These are phyloP conservation scores for Fusarium virguliforme DNA, from an alignment of 2,329 filamentous ascomycete genomes.

Conservation along the genomic window DNA sequence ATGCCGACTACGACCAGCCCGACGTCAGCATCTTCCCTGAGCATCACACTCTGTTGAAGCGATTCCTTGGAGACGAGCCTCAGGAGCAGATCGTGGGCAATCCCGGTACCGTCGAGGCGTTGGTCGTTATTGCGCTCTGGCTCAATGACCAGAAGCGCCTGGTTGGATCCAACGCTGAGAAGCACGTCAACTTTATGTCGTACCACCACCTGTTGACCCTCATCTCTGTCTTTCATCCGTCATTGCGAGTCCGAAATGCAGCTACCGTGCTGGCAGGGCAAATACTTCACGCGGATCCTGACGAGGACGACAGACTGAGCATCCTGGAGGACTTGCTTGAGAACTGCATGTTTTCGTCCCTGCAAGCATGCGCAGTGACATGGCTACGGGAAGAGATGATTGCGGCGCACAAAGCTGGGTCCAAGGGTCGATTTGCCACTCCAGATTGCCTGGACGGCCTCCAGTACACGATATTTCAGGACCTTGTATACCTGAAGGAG, in stretches of 20 bases:
- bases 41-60: constrained; percentile 68
- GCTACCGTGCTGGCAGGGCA: constrained; percentile 68
- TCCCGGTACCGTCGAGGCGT: constrained; percentile 71
- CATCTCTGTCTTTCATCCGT: constrained; percentile 71
- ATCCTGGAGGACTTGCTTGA: constrained; percentile 77
- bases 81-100: constrained; percentile 65
- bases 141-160: constrained; percentile 68
- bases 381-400: constrained; percentile 77
- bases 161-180: constrained; percentile 52
- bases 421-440: constrained; percentile 64
- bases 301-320: constrained; percentile 71
- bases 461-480: constrained; percentile 75
- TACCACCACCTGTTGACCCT: constrained; percentile 74
- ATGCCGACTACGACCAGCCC: constrained; percentile 68
- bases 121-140: constrained; percentile 74
- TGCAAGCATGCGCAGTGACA: constrained; percentile 75
- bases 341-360: constrained; percentile 74
- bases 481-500: constrained; percentile 65
- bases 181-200: constrained; percentile 67
- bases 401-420: constrained; percentile 56
- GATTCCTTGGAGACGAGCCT: constrained; percentile 68
- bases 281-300: constrained; percentile 72
- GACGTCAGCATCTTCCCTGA: constrained; percentile 73
- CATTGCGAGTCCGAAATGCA: constrained; percentile 69
- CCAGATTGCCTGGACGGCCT: constrained; percentile 71